Evolutionary conservation across 2,329 filamentous ascomycete genomes (phyloP).

Genomic region (Chalaropsis thielavioides): DNA sequence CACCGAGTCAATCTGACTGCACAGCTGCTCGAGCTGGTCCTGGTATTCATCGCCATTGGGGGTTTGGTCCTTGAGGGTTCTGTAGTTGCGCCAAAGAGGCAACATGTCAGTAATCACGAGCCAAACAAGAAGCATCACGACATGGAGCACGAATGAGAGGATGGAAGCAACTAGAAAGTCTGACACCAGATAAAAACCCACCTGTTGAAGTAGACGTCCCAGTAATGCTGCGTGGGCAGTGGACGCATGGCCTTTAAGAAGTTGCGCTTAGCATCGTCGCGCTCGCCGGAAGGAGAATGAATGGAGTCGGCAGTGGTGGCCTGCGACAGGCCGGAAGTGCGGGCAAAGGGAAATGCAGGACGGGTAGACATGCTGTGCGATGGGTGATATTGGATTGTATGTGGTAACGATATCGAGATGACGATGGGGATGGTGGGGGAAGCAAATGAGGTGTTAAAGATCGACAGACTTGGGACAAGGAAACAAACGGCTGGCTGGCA

Average conservation of each 20-base stretch:
- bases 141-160: not conserved
- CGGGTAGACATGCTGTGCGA: constrained; percentile 37
- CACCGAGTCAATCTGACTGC: constrained; percentile 56
- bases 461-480: not conserved
- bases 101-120: not conserved
- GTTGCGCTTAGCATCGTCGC: constrained; percentile 71
- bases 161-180: not conserved
- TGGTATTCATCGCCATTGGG: constrained; percentile 34
- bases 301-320: constrained; percentile 44
- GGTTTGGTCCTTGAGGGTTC: constrained; percentile 33
- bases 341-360: constrained; percentile 46
- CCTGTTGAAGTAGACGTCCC: constrained; percentile 57
- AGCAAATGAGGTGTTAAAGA: not conserved
- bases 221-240: constrained; percentile 66
- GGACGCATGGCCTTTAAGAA: constrained; percentile 60
- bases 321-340: constrained; percentile 47
- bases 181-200: constrained; percentile 23
- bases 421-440: constrained; percentile 8
- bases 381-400: not conserved
- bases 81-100: constrained; percentile 19
- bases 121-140: not conserved
- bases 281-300: constrained; percentile 55
- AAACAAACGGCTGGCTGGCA: constrained; percentile 7
- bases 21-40: constrained; percentile 46
- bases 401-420: not conserved